These are phyloP conservation scores for Hamigera avellanea DNA, from an alignment of 495 filamentous ascomycete species.

Conservation along the genomic window DNA sequence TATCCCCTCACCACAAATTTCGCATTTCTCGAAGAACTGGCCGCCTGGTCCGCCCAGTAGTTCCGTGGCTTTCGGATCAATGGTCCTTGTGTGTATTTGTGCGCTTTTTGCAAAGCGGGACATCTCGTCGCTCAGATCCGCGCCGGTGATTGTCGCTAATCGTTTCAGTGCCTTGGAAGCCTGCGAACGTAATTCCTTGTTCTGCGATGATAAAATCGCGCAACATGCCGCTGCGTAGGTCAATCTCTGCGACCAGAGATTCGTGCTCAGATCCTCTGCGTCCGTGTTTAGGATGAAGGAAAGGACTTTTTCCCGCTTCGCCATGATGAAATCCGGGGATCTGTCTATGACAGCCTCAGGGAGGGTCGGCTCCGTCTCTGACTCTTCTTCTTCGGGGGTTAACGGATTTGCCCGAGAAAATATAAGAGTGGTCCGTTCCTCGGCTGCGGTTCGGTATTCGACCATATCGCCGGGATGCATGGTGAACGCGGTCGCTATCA, in stretches of 20 bases:
- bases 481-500: constrained; percentile 30
- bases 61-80: constrained; percentile 15
- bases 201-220: constrained; percentile 19
- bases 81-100: constrained; percentile 3
- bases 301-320: constrained; percentile 16
- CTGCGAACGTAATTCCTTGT: constrained; percentile 12
- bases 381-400: constrained; percentile 1
- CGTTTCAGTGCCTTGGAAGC: constrained; percentile 19
- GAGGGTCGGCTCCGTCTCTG: constrained; percentile 5
- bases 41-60: constrained; percentile 12
- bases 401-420: constrained; percentile 16
- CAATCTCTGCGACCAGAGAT: constrained; percentile 16
- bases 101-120: constrained; percentile 11
- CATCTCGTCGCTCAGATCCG: constrained; percentile 24
- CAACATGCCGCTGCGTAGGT: constrained; percentile 29
- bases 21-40: constrained; percentile 32
- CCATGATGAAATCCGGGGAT: constrained; percentile 5
- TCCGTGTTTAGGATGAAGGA: constrained; percentile 18
- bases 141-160: constrained; percentile 14
- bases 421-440: constrained; percentile 25
- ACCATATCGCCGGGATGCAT: constrained; percentile 41
- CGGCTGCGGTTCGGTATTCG: constrained; percentile 33
- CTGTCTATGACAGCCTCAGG: constrained; percentile 1
- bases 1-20: constrained; percentile 34
- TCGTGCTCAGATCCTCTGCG: constrained; percentile 2